Evolutionary conservation across 129 eudicot genomes (phyloP), one percentile per base, ranked within the genome.

Genomic region (Solidago caesia): DNA sequence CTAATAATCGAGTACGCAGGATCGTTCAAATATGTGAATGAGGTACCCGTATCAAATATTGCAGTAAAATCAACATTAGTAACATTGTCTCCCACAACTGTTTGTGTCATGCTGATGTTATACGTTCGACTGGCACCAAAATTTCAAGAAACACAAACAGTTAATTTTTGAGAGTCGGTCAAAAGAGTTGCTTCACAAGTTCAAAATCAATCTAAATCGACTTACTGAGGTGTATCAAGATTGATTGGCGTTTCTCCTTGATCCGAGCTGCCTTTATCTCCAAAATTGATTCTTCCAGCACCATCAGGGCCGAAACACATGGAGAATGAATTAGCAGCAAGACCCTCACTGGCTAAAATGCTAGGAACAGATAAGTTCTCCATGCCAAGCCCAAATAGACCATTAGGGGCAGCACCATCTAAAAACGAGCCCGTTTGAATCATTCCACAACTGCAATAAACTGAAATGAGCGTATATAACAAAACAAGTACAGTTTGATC

Each of bases 241-340:
- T 87, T 87, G 51, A 95, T 81, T 16, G 96, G 88, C 3, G 99
- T 95, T 85, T 79, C 92, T 77, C 85, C 84, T 78, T 95, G 99
- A 76, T 77, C 90, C 21, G 81, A 82, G 62, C 81, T 85, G 57
- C 97, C 96, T 80, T 85, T 85, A 83, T 95, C 99, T 33, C 99
- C 99, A 80, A 95, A 95, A 39, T 82, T 83, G 4, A 95, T 91
- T 78, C 97, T 89, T 16, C 99, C 99, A 0, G 76, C 14, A 16
- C 92, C 95, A 75, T 87, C 90, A 33, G 81, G 76, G 7, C 89
- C 85, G 68, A 91, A 95, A 44, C 97, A 95, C 97, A 95, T 87
- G 61, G 99, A 95, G 84, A 95, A 95, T 8, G 97, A 91, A 86
- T 91, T 77, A 57, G 97, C 96, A n/a, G 90, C 82, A 67, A 91